These are phyloP conservation scores for Pugionium dolabratum DNA, from an alignment of 345 rosid species.

Conservation along the genomic window DNA sequence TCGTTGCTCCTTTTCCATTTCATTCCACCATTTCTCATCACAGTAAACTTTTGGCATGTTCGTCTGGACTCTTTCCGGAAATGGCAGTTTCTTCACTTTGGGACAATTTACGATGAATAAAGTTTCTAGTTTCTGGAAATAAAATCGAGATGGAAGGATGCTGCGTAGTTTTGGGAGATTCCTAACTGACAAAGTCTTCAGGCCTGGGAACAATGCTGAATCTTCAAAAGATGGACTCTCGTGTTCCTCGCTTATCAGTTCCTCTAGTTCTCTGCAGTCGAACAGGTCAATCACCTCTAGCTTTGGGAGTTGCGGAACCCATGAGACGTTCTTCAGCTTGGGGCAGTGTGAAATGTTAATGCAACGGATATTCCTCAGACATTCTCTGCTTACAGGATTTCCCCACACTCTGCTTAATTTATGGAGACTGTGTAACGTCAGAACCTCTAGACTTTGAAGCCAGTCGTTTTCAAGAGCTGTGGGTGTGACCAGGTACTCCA, in stretches of 20 bases:
- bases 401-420: conserved; percentile 46
- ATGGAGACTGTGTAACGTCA: conserved; percentile 50
- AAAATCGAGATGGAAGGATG: conserved; percentile 37
- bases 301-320: conserved; percentile 48
- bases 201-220: conserved; percentile 43
- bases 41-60: conserved; percentile 44
- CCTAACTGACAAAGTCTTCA: conserved; percentile 45
- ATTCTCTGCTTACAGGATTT: conserved; percentile 34
- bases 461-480: conserved; percentile 41
- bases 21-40: conserved; percentile 52
- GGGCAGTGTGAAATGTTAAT: conserved; percentile 51
- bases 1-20: conserved; percentile 40
- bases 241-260: conserved; percentile 30
- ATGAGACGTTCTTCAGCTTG: conserved; percentile 49
- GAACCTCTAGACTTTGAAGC: conserved; percentile 53
- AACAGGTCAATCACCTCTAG: conserved; percentile 48
- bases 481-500: conserved; percentile 44
- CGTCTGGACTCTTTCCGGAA: conserved; percentile 17
- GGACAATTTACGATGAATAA: conserved; percentile 50
- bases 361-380: conserved; percentile 47
- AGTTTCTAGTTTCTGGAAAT: conserved; percentile 45
- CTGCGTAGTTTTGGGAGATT: conserved; percentile 49
- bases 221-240: conserved; percentile 21
- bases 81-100: conserved; percentile 44
- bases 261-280: conserved; percentile 52